Evolutionary conservation across 805 yeast genomes (phyloP), one percentile per base, ranked within the genome.

Genomic region (Metschnikowia continentalis): DNA sequence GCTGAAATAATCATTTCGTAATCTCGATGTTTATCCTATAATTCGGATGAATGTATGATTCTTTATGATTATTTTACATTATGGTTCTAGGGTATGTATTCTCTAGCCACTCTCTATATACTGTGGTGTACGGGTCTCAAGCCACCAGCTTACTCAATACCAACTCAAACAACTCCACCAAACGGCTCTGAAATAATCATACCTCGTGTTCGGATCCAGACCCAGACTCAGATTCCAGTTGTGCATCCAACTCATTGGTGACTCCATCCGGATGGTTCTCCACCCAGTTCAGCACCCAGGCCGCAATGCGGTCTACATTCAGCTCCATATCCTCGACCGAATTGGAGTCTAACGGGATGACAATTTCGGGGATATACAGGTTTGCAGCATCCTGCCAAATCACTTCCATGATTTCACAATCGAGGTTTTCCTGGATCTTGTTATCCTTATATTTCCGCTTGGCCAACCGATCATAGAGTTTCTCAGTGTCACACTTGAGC

Each of bases 391-490:
- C 99, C 56, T 85, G 86, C 42, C 83, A 69, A 14, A 94, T 80
- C 13, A 92, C 88, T 58, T 91, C 92, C 98, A 94, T 94, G 57
- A 94, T 94, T 69, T 94, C 99, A 53, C 96, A 95, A 67, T 94
- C 99, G 42, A 94, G 71, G 64, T 94, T 94, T 62, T 94, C 99
- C 51, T 84, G 86, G 55, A 94, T 81, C 69, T 94, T 94, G 53
- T 79, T 76, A 54, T 88, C 86, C 49, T 85, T 82, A 64, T 94
- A 94, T 6, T 84, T 86, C 66, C 99, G 79, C 53, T 80, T 78
- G 54, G 75, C 73, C 58, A 94, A 74, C 60, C 99, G 77, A 47
- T 90, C 96, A 67, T 78, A 86, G 23, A 94, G 77, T 1, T 74
- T 67, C 14, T 83, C 70, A 61, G 88, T 90, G 61, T 88, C 86